A percentile compares a stretch with the other conserved stretches of the same genome.
Evolutionary conservation across 495 filamentous ascomycete species (phyloP).

Genomic region (Penicillium fimorum): DNA sequence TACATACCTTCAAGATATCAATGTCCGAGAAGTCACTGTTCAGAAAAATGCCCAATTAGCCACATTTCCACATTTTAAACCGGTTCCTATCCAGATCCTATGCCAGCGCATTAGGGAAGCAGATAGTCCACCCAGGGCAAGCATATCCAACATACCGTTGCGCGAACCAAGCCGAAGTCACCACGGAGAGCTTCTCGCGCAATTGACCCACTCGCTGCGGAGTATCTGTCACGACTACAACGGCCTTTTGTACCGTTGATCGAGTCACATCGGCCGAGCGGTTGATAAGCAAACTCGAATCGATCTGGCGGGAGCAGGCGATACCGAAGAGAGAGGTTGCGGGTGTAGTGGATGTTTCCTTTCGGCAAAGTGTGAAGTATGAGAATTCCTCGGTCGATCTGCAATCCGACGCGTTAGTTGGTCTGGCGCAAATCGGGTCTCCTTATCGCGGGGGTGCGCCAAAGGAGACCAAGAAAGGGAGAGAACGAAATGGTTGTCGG

Average conservation of each 20-base stretch:
- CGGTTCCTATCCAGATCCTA: not conserved
- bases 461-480: not conserved
- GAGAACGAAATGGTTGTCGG: not conserved
- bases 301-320: slow-evolving; percentile 88
- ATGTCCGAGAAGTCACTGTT: slow-evolving; percentile 67
- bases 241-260: slow-evolving; percentile 95
- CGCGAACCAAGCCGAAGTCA: slow-evolving; percentile 94
- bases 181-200: slow-evolving; percentile 79
- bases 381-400: slow-evolving; percentile 93
- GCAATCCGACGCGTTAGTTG: slow-evolving; percentile 3
- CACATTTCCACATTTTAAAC: not conserved
- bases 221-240: slow-evolving; percentile 92
- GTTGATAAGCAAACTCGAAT: slow-evolving; percentile 70
- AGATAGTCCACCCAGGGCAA: not conserved
- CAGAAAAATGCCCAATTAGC: slow-evolving; percentile 19
- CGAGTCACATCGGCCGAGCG: slow-evolving; percentile 86
- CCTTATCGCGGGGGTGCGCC: not conserved
- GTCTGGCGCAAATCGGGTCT: not conserved
- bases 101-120: not conserved
- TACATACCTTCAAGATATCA: slow-evolving; percentile 65
- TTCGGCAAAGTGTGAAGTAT: slow-evolving; percentile 88
- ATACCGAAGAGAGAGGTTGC: slow-evolving; percentile 93
- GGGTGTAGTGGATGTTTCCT: slow-evolving; percentile 53
- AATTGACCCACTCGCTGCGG: slow-evolving; percentile 77
- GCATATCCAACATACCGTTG: slow-evolving; percentile 67